A percentile compares a stretch with the other conserved stretches of the same genome.
Evolutionary conservation across 2,329 filamentous ascomycete species (phyloP).

Genomic region (Alternaria arborescens): DNA sequence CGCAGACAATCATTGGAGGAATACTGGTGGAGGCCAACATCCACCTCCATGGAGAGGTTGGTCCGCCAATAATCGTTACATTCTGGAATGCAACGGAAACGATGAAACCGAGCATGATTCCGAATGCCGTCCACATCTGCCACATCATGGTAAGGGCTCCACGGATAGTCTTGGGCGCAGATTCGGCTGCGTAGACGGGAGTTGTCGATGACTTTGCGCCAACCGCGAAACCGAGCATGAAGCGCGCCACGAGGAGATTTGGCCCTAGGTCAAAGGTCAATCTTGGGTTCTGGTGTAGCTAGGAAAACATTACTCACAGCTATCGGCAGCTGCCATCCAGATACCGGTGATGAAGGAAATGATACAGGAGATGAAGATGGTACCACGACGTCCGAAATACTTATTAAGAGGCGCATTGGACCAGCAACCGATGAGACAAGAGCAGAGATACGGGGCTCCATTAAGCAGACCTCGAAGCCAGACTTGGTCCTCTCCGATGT

Average conservation of each 20-base stretch:
- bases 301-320: conserved; percentile 16
- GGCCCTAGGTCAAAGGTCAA: conserved; percentile 17
- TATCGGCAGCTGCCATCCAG: conserved; percentile 43
- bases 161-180: conserved; percentile 58
- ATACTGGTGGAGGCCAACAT: conserved; percentile 46
- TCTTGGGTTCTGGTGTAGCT: neutral
- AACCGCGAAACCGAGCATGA: conserved; percentile 46
- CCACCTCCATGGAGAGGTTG: conserved; percentile 41
- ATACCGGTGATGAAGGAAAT: conserved; percentile 46
- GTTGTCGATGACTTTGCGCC: conserved; percentile 52
- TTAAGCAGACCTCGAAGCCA: conserved; percentile 43
- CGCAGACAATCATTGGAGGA: conserved; percentile 41
- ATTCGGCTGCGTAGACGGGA: conserved; percentile 59
- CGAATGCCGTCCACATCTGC: conserved; percentile 56
- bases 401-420: conserved; percentile 46
- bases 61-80: conserved; percentile 33
- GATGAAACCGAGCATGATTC: conserved; percentile 47
- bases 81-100: conserved; percentile 43
- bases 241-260: conserved; percentile 44
- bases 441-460: conserved; percentile 41
- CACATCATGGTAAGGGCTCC: conserved; percentile 62
- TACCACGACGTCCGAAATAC: conserved; percentile 42
- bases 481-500: conserved; percentile 34
- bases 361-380: conserved; percentile 46
- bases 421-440: conserved; percentile 54